Percentiles rank a stretch among this genome's conserved stretches.
Conservation (phyloP, 1,284 basidiomycete genomes). For the Cutaneotrichosporon cavernicola region DNA sequence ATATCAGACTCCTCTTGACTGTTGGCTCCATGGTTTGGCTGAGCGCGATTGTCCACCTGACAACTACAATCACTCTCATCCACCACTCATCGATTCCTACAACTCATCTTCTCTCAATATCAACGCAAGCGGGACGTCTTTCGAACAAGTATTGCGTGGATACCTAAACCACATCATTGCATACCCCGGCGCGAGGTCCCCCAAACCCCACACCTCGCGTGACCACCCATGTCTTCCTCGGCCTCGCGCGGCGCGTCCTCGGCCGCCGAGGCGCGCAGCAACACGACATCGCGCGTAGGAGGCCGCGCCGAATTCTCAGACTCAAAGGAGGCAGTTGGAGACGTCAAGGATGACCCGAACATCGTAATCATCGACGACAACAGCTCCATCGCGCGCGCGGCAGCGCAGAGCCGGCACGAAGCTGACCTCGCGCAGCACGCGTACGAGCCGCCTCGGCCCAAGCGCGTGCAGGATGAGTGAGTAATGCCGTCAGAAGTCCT, state of each 20-base stretch:
- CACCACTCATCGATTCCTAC: background rate
- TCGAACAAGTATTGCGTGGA: background rate
- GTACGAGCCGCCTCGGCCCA: constrained; percentile 27
- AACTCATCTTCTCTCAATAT: background rate
- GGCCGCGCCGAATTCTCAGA: background rate
- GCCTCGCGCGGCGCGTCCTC: background rate
- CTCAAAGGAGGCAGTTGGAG: background rate
- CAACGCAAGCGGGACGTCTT: background rate
- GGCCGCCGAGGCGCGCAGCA: background rate
- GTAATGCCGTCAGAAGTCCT: constrained; percentile 14
- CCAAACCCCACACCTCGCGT: background rate
- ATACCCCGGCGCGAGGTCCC: background rate
- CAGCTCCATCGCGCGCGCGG: constrained; percentile 1
- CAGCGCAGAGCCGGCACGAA: constrained; percentile 23
- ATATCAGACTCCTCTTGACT: background rate
- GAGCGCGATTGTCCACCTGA: background rate
- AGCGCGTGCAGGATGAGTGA: constrained; percentile 41
- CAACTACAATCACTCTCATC: background rate
- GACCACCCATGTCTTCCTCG: constrained; percentile 1
- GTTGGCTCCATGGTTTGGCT: background rate
- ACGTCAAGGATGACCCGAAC: background rate
- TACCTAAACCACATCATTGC: background rate
- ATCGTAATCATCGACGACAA: background rate
- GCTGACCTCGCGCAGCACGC: constrained; percentile 36
- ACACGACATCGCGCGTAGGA: background rate